These are phyloP conservation scores for Apiotrichum montevideense DNA, from an alignment of 1,284 basidiomycete species.

Conservation along the genomic window DNA sequence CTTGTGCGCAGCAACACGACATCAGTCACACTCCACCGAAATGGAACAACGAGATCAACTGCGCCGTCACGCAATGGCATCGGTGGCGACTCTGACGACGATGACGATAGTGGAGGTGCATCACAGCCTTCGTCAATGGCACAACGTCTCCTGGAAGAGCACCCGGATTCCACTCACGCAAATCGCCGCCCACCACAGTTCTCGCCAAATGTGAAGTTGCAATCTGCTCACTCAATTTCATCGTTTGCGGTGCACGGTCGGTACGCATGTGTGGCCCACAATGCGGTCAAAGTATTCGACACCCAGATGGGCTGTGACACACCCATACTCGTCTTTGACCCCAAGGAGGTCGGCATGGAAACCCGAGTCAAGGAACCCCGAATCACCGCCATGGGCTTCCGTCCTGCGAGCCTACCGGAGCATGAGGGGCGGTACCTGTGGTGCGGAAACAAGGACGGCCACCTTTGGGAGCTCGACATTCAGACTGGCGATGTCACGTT, in stretches of 20 bases:
- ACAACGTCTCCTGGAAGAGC: slow-evolving; percentile 53
- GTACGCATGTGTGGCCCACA: slow-evolving; percentile 57
- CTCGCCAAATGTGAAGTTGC: slow-evolving; percentile 37
- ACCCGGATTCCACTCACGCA: slow-evolving; percentile 74
- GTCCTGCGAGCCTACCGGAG: slow-evolving; percentile 52
- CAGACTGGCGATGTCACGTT: slow-evolving; percentile 55
- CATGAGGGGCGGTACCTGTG: slow-evolving; percentile 58
- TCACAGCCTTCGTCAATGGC: slow-evolving; percentile 20
- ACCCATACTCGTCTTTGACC: slow-evolving; percentile 54
- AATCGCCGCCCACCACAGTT: slow-evolving; percentile 67
- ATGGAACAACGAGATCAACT: background rate
- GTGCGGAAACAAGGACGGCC: slow-evolving; percentile 84
- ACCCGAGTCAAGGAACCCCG: slow-evolving; percentile 59
- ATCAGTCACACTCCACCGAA: background rate
- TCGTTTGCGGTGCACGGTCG: slow-evolving; percentile 59
- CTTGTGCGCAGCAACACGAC: background rate
- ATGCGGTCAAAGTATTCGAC: slow-evolving; percentile 58
- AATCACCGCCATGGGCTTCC: slow-evolving; percentile 69
- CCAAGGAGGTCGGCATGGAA: slow-evolving; percentile 56
- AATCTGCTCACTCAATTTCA: slow-evolving; percentile 47
- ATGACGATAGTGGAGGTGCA: slow-evolving; percentile 18
- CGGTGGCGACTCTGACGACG: slow-evolving; percentile 29
- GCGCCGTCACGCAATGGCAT: background rate
- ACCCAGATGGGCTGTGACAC: slow-evolving; percentile 31
- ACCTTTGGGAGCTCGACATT: slow-evolving; percentile 73